Evolutionary conservation across 2,329 filamentous ascomycete genomes (phyloP).

Genomic region (Madurella fahalii): DNA sequence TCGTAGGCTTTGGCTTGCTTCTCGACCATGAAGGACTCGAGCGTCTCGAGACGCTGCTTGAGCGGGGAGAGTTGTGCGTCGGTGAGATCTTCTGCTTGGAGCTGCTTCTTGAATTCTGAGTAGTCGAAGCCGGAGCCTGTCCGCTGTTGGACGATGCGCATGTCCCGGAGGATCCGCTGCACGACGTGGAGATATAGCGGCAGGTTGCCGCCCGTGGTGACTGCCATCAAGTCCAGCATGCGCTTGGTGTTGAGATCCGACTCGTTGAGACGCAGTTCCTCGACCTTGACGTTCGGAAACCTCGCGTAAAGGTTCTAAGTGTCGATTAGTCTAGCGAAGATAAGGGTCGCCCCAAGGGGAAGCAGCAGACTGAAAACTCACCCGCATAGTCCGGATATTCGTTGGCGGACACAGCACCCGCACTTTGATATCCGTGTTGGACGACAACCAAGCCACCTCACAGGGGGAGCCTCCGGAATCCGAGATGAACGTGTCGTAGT

Average conservation of each 20-base stretch:
- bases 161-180: constrained; percentile 51
- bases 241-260: constrained; percentile 52
- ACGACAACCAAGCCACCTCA: constrained; percentile 56
- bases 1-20: constrained; percentile 22
- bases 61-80: constrained; percentile 52
- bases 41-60: constrained; percentile 53
- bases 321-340: constrained; percentile 2
- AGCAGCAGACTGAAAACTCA: constrained; percentile 13
- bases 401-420: constrained; percentile 53
- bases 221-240: constrained; percentile 59
- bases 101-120: constrained; percentile 39
- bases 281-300: constrained; percentile 43
- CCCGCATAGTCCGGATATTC: constrained; percentile 42
- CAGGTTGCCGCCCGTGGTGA: constrained; percentile 36
- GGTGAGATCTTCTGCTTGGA: constrained; percentile 39
- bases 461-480: constrained; percentile 48
- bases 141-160: constrained; percentile 45
- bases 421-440: constrained; percentile 41
- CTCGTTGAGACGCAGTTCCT: constrained; percentile 49
- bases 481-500: constrained; percentile 56
- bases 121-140: constrained; percentile 45
- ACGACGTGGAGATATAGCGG: constrained; percentile 58
- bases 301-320: constrained; percentile 38
- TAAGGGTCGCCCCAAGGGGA: not conserved
- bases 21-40: constrained; percentile 59